Percentiles rank a stretch among this genome's conserved stretches.
Evolutionary conservation across 768 basidiomycete species (phyloP).

Genomic region (Boletellus ananiceps): DNA sequence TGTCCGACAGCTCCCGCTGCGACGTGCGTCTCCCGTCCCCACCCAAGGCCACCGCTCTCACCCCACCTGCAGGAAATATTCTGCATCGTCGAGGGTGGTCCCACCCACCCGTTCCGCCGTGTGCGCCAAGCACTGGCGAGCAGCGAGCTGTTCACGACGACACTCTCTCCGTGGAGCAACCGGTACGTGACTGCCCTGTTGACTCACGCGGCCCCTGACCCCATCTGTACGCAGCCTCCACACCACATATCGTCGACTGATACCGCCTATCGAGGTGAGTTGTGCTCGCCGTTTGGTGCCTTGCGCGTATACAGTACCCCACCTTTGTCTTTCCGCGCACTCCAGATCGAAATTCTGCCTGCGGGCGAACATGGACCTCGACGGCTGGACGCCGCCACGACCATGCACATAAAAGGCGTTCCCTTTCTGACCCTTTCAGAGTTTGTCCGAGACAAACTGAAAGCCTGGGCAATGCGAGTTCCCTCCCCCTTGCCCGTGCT

Average conservation of each 20-base stretch:
- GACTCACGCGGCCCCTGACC: constrained; percentile 8
- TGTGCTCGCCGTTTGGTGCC: not conserved
- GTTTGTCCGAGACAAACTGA: constrained; percentile 82
- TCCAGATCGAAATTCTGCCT: constrained; percentile 76
- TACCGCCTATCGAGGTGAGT: constrained; percentile 71
- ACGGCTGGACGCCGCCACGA: constrained; percentile 60
- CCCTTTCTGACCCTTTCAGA: constrained; percentile 85
- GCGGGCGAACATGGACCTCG: constrained; percentile 81
- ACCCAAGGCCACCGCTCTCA: constrained; percentile 6
- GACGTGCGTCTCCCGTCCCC: constrained; percentile 47
- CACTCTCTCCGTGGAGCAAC: constrained; percentile 82
- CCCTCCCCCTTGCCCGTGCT: not conserved
- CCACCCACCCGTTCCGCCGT: constrained; percentile 70
- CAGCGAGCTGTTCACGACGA: constrained; percentile 59
- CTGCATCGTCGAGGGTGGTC: constrained; percentile 78
- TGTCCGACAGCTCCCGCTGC: constrained; percentile 59
- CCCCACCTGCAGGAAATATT: constrained; percentile 62
- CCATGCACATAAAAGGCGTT: constrained; percentile 62
- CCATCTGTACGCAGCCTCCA: constrained; percentile 49
- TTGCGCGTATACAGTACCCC: constrained; percentile 7
- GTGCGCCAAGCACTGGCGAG: constrained; percentile 71
- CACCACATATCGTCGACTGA: constrained; percentile 67
- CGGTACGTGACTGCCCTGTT: constrained; percentile 42
- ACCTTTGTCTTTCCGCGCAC: constrained; percentile 1
- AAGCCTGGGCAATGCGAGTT: constrained; percentile 74